Conservation (phyloP, 83 land plant genomes). For the Isoetes engelmannii region DNA sequence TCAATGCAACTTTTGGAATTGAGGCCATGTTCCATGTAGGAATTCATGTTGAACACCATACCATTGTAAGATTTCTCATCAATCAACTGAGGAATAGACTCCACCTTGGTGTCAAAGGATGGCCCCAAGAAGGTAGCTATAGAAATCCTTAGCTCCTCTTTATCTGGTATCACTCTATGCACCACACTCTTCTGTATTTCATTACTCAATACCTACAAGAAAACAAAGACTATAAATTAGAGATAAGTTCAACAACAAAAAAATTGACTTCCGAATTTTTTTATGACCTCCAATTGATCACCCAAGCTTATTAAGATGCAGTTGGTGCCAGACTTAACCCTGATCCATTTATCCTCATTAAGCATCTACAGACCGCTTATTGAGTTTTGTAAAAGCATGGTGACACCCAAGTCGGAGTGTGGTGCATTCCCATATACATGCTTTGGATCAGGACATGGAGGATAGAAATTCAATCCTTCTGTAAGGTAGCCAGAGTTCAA, state of each 20-base stretch:
- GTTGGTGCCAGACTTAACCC: slow-evolving; percentile 10
- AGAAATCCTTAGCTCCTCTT: not conserved
- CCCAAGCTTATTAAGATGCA: slow-evolving; percentile 32
- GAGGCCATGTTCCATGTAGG: slow-evolving; percentile 2
- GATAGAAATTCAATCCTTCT: slow-evolving; percentile 40
- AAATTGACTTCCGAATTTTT: no score
- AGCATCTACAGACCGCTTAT: slow-evolving; percentile 40
- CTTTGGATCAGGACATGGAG: slow-evolving; percentile 31
- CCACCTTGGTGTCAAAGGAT: not conserved
- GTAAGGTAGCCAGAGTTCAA: no score
- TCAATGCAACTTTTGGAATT: no score
- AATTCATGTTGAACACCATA: not conserved
- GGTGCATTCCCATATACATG: slow-evolving; percentile 29
- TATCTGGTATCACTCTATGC: slow-evolving; percentile 11
- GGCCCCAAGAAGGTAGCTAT: slow-evolving; percentile 13
- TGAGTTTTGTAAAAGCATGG: slow-evolving; percentile 39
- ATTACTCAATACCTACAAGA: slow-evolving; percentile 17
- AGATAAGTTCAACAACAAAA: no score
- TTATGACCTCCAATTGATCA: slow-evolving; percentile 10
- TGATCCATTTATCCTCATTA: slow-evolving; percentile 31
- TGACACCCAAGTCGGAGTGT: slow-evolving; percentile 24
- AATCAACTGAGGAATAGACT: slow-evolving; percentile 2
- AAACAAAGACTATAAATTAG: no score
- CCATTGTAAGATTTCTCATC: not conserved
- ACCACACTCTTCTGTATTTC: slow-evolving; percentile 18